These are phyloP conservation scores for Thalassia testudinum DNA, from an alignment of 116 monocot genomes.

Conservation along the genomic window DNA sequence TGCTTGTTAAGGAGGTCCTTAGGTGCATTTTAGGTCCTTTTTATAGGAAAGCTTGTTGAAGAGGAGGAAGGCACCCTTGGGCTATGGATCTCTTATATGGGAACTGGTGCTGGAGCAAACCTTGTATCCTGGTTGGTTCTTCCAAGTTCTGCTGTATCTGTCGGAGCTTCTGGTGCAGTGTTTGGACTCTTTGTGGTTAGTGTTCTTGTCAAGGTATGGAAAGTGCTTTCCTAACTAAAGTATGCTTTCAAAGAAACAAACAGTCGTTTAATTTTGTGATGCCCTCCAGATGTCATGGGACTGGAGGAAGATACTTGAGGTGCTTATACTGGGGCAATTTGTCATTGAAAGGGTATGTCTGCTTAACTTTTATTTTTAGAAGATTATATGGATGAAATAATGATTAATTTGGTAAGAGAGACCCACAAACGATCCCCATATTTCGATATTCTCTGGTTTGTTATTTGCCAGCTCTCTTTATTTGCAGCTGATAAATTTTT, in stretches of 20 bases:
- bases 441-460: too few species aligned
- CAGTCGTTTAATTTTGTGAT: neutral
- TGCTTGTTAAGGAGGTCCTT: too few species aligned
- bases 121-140: conserved; percentile 89
- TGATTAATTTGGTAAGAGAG: too few species aligned
- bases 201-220: conserved; percentile 80
- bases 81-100: conserved; percentile 88
- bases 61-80: conserved; percentile 93
- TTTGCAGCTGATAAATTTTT: too few species aligned
- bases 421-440: too few species aligned
- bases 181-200: conserved; percentile 95
- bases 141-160: conserved; percentile 59
- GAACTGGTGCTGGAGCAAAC: conserved; percentile 89
- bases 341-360: conserved; percentile 72
- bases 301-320: conserved; percentile 96
- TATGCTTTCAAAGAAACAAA: neutral
- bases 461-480: too few species aligned
- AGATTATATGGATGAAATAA: too few species aligned
- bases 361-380: too few species aligned
- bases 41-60: conserved; percentile 88
- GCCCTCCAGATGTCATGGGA: conserved; percentile 79
- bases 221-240: conserved; percentile 1
- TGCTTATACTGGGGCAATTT: conserved; percentile 93
- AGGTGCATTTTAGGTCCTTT: neutral
- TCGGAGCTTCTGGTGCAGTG: conserved; percentile 96